A percentile compares a stretch with the other conserved stretches of the same genome.
Conservation (phyloP, 805 yeast genomes). For the Cyberlindnera meyerae region DNA sequence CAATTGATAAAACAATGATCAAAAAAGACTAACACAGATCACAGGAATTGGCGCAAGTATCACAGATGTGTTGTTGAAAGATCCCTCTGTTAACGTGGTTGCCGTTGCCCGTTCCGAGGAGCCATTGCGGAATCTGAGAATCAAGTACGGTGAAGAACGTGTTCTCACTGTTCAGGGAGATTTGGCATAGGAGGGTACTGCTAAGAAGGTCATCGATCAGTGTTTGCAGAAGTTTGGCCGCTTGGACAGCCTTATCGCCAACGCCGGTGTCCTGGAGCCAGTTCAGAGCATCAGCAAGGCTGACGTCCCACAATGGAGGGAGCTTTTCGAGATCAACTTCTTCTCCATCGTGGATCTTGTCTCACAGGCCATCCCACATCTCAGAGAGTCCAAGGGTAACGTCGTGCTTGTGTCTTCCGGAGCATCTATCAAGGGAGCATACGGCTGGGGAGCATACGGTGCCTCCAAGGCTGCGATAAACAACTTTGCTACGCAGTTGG, state of each 20-base stretch:
- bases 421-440: conserved; percentile 58
- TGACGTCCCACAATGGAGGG: conserved; percentile 53
- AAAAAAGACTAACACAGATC: background rate
- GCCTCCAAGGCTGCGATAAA: conserved; percentile 89
- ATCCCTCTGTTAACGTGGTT: conserved; percentile 41
- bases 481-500: conserved; percentile 62
- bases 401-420: conserved; percentile 86
- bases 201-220: conserved; percentile 35
- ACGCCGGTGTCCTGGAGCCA: conserved; percentile 83
- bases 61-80: conserved; percentile 44
- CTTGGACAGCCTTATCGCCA: conserved; percentile 62
- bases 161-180: conserved; percentile 58
- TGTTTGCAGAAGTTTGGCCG: conserved; percentile 49
- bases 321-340: conserved; percentile 68
- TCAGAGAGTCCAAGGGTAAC: conserved; percentile 53
- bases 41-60: conserved; percentile 78
- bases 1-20: background rate
- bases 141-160: conserved; percentile 41
- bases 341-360: conserved; percentile 68
- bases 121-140: conserved; percentile 39
- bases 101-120: conserved; percentile 68
- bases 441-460: conserved; percentile 92
- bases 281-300: conserved; percentile 55
- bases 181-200: conserved; percentile 39
- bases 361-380: conserved; percentile 47